Percentiles rank a stretch among this genome's conserved stretches.
phyloP scores from a whole-genome alignment of 768 basidiomycete species.

The Pholiota conissans region DNA sequence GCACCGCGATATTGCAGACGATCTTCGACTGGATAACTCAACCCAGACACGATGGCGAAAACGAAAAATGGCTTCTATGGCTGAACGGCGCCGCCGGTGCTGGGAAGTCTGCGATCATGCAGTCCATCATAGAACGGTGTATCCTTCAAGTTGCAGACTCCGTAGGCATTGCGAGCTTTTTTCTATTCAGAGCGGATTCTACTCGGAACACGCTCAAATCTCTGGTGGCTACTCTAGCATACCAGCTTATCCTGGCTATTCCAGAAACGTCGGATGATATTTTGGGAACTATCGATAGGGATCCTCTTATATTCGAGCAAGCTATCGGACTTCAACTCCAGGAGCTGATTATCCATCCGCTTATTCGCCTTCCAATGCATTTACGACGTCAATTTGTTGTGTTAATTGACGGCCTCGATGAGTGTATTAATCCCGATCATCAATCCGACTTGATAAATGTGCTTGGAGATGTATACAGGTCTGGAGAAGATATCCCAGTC shows the following conservation, averaged over 20 bases:
- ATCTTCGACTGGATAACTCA: conserved; percentile 7
- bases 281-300: background rate
- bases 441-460: background rate
- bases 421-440: background rate
- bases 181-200: conserved; percentile 6
- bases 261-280: background rate
- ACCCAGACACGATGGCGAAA: too few relatives aligned
- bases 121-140: conserved; percentile 6
- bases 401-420: too few relatives aligned
- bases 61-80: conserved; percentile 4
- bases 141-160: background rate
- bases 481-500: background rate
- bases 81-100: conserved; percentile 9
- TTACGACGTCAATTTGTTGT: background rate
- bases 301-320: conserved; percentile 9
- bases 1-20: background rate
- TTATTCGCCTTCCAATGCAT: background rate
- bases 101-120: conserved; percentile 13
- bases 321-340: conserved; percentile 3
- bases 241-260: conserved; percentile 1
- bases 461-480: background rate
- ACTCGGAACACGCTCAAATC: background rate
- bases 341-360: conserved; percentile 2
- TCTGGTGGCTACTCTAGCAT: conserved; percentile 6
- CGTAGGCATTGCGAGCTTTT: conserved; percentile 13